Evolutionary conservation across 176 grass and related monocot species (phyloP), one percentile per base, ranked within the genome.

Genomic region (Thinopyrum elongatum): DNA sequence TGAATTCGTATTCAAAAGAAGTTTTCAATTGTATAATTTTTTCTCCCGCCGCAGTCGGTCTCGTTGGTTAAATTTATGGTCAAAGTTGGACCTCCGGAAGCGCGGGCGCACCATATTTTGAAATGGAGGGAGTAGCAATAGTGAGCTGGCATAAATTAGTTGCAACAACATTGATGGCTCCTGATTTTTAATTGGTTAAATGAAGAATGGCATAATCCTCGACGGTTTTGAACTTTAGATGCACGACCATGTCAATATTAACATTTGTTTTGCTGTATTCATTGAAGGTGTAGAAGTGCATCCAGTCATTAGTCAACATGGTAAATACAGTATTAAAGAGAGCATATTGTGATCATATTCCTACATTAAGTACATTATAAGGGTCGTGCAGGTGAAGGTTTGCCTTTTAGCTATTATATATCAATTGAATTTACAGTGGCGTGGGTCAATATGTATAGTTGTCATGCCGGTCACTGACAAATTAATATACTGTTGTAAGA

Each of bases 161-260:
- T 3, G 31, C 6, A 33, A 71, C 53, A 90, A 66, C 28, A 74
- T 65, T 74, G 74, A 65, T 31, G 63, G 28, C 8, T 46, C 51
- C 65, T 78, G 7, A 71, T 42, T 72, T 72, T 79, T 41, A 22
- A 29, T 44, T 47, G 71, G 71, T 74, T 49, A 17, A 84, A 42
- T 38, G 22, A 72, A 73, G 25, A 35, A 14, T 83, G 17, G 19
- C 10, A 55, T 4, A 42, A 36, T 73, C 46, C 0, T 80, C 36
- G 11, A 57, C 0, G 44, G 33, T 65, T 82, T 82, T 6, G 16
- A 53, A 53, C 49, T 53, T 53, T 57, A 30, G 42, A 28, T 35
- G 31, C 16, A 39, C 11, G 34, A 69, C 33, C 8, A 80, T 81
- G 31, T 23, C 74, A 11, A 60, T 81, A 29, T 68, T 35, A 29